Conservation (phyloP, 768 basidiomycete genomes). For the Suillus placidus region DNA sequence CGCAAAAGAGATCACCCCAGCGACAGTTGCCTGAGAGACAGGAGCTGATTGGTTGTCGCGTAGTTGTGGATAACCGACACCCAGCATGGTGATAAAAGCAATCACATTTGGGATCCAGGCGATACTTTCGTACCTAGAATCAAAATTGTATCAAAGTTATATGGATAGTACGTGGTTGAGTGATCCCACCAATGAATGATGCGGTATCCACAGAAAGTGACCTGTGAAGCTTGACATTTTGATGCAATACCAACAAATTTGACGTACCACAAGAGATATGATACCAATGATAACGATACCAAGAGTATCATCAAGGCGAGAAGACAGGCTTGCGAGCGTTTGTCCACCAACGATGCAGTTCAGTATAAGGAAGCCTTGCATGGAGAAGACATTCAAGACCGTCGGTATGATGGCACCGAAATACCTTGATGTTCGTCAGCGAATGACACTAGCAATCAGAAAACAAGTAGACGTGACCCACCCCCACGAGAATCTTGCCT, state of each 20-base stretch:
- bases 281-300: conserved; percentile 38
- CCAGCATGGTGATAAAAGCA: conserved; percentile 66
- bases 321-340: conserved; percentile 51
- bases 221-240: conserved; percentile 33
- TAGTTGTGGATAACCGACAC: conserved; percentile 70
- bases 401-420: conserved; percentile 44
- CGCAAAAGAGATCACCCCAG: conserved; percentile 44
- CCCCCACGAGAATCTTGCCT: conserved; percentile 57
- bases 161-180: not conserved
- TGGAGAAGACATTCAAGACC: conserved; percentile 50
- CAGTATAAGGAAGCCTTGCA: conserved; percentile 59
- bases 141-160: conserved; percentile 2
- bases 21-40: conserved; percentile 36
- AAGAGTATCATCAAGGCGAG: conserved; percentile 31
- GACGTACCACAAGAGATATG: conserved; percentile 34
- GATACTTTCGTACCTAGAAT: conserved; percentile 66
- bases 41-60: conserved; percentile 41
- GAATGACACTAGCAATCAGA: not conserved
- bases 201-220: conserved; percentile 67
- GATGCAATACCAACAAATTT: not conserved
- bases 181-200: conserved; percentile 55
- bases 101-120: conserved; percentile 80
- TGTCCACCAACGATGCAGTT: conserved; percentile 68
- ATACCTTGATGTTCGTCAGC: conserved; percentile 33
- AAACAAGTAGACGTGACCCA: conserved; percentile 23